Evolutionary conservation across 2,329 filamentous ascomycete genomes (phyloP).

Genomic region (Sarocladium brachiariae): DNA sequence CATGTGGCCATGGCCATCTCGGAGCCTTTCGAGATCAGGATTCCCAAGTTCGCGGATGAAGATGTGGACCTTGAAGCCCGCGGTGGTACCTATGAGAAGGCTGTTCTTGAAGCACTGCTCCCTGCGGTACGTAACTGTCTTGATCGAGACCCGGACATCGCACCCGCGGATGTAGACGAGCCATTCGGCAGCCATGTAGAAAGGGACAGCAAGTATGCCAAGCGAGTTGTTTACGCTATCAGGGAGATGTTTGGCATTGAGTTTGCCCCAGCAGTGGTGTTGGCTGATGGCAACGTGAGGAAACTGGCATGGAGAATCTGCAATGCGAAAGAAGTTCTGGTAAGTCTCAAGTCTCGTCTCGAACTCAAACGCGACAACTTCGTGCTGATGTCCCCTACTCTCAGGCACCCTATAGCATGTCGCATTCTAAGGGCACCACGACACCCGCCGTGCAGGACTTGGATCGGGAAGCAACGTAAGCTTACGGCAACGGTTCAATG

Average conservation of each 20-base stretch:
- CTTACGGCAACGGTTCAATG: neutral
- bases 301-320: conserved; percentile 93
- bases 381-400: conserved; percentile 15
- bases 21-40: conserved; percentile 83
- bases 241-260: conserved; percentile 97
- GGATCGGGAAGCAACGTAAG: conserved; percentile 21
- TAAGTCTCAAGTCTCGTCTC: conserved; percentile 38
- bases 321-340: conserved; percentile 91
- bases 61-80: conserved; percentile 57
- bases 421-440: conserved; percentile 53
- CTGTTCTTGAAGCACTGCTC: conserved; percentile 71
- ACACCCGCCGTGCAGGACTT: conserved; percentile 46
- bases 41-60: conserved; percentile 72
- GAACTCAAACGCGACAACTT: conserved; percentile 44
- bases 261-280: conserved; percentile 85
- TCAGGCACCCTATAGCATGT: conserved; percentile 68
- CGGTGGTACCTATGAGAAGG: conserved; percentile 55
- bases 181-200: conserved; percentile 80
- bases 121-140: conserved; percentile 87
- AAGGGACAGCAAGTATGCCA: conserved; percentile 80
- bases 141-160: conserved; percentile 85
- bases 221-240: conserved; percentile 86
- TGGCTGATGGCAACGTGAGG: conserved; percentile 81
- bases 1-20: conserved; percentile 94
- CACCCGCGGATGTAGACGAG: conserved; percentile 72